Conservation (phyloP, 1,139 yeast species). For the Geotrichum bryndzae region DNA sequence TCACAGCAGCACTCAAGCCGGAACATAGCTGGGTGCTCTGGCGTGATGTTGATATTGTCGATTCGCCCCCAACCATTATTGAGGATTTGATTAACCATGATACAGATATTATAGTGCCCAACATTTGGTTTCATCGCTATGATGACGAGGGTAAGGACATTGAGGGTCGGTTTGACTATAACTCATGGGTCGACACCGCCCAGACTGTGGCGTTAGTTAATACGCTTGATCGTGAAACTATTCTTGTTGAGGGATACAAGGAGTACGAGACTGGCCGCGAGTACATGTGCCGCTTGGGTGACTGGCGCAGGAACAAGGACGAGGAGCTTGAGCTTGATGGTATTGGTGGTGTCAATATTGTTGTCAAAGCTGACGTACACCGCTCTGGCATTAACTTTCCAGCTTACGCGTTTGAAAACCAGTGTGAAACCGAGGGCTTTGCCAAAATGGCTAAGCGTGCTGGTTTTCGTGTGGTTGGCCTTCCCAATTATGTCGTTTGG, state of each 20-base stretch:
- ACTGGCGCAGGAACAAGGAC: constrained; percentile 54
- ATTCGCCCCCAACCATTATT: constrained; percentile 72
- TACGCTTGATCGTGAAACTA: constrained; percentile 70
- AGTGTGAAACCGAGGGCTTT: constrained; percentile 86
- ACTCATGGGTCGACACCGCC: constrained; percentile 81
- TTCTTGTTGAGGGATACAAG: constrained; percentile 85
- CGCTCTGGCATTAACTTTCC: constrained; percentile 82
- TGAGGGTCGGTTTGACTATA: constrained; percentile 80
- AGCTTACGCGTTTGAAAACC: constrained; percentile 71
- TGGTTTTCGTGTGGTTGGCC: constrained; percentile 78
- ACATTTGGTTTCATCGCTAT: constrained; percentile 81
- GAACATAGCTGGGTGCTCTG: constrained; percentile 93
- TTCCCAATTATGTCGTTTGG: constrained; percentile 88
- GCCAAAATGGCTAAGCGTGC: constrained; percentile 79
- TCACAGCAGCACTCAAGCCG: constrained; percentile 69
- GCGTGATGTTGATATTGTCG: constrained; percentile 87
- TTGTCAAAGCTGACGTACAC: constrained; percentile 77
- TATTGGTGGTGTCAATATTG: constrained; percentile 83
- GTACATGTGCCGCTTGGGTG: constrained; percentile 62
- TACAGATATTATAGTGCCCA: constrained; percentile 81
- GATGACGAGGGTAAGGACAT: constrained; percentile 58
- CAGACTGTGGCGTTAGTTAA: constrained; percentile 63
- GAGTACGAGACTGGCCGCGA: constrained; percentile 87
- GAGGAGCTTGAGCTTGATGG: constrained; percentile 76
- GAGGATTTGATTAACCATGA: constrained; percentile 71